Base-by-base conservation (phyloP, 805 yeast genomes). In the Metschnikowia vanudenii region DNA sequence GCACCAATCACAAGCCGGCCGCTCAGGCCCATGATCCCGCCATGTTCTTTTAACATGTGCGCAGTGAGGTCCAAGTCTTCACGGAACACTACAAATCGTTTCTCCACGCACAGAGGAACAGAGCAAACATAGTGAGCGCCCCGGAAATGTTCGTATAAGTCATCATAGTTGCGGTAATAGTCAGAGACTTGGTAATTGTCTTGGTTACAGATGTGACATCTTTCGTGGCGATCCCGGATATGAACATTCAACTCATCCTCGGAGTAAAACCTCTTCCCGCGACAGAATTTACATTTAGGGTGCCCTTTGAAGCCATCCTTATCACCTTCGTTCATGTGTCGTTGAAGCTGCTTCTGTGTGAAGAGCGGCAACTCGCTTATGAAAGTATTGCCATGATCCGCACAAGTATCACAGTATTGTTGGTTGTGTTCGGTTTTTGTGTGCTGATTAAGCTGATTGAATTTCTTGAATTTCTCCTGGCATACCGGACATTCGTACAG, bases 51-150 rank as follows among this genome's bases (percentile, higher is more conserved):
- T 39, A 89, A 66, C 82, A 89, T 84, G 65, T 94, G 99, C 1
- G 95, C 91, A 45, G 86, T 84, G 44, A 94, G 72, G 55, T 90
- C 97, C 45, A 90, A 65, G 43, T 87, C 94, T 51, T 89, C 92
- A 18, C 84, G 78, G 62, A 94, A 94, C 1, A 92, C 99, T 18
- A 94, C 94, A 67, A 94, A 92, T 62, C 88, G 87, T 64, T 86
- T 82, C 46, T 91, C 98, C 39, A 91, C 65, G 67, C 99, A 94
- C 11, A 77, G 59, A 39, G 80, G 87, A 16, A 86, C 85, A 28
- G 77, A 74, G 68, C 99, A 94, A 13, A 82, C 81, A 64, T 73
- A 88, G 65, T 94, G 99, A 35, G 76, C 81, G 3, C 60, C 63
- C 54, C 71, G 74, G 65, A 94, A 94, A 70, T 94, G 99, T 13